Base-by-base conservation (phyloP, 192 early-diverging fungal species). In the Coemansia sp. region DNA sequence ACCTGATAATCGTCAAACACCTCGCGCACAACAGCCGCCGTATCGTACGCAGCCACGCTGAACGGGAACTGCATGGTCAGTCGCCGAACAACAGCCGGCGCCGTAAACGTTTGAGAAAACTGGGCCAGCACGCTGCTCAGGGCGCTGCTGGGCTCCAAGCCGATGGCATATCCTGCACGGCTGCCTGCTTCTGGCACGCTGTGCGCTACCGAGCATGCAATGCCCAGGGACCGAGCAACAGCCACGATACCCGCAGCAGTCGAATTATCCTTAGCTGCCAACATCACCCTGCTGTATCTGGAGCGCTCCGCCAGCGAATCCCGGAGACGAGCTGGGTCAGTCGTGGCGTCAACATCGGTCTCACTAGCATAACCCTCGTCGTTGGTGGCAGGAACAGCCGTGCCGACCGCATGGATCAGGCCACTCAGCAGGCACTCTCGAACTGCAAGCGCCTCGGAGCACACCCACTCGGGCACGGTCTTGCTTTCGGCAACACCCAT, bases 401-500 rank as follows among this genome's bases (percentile, higher is more conserved):
- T 10, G 1, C 45, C 8, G 19, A 43, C 52, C 22, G 46, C 44
- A 33, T 56, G 62, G 12, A 71, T 22, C 19, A 65, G 2, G 2
- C 69, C 69, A 7, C 58, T 62, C 46, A 71, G 40, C 21, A 65
- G 0, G 32, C 60, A 51, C 54, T 71, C 69, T 30, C 69, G 69
- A 14, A 65, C 46, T 33, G 16, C 4, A 10, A 56, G 18, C 1
- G 22, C 2, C 35, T 71, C 69, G 3, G 60, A 33, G 14, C 27
- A 5, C 25, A 71, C 25, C 62, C 62, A 61, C 22, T 33, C 47
- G 7, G 67, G 60, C 22, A 69, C 21, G 1, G 9, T 38, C 11
- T 38, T 38, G 12, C n/a, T 12, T 25, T 23, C 22, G 35, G 22
- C 11, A 5, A 38, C 6, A 21, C 58, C 22, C 12, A 48, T 10